A percentile compares a stretch with the other conserved stretches of the same genome.
phyloP scores from a whole-genome alignment of 2,329 filamentous ascomycete genomes.

The Verticillium albo-atrum region DNA sequence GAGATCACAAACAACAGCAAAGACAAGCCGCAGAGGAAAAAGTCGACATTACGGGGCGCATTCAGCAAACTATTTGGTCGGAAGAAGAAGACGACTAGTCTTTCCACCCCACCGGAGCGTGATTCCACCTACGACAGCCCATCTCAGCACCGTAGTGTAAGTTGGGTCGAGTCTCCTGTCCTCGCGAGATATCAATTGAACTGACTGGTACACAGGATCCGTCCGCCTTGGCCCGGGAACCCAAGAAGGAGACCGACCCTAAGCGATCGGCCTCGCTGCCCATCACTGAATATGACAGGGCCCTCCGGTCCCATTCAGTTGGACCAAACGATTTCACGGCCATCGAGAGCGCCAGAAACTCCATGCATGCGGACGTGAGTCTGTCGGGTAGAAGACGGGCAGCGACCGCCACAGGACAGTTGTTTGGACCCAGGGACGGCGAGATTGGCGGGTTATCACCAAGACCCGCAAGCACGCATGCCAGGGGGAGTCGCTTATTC shows the following conservation, averaged over 20 bases:
- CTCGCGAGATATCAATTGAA: neutral
- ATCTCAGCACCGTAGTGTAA: conserved; percentile 43
- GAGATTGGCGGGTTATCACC: conserved; percentile 54
- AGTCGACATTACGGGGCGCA: conserved; percentile 51
- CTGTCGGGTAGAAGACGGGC: conserved; percentile 33
- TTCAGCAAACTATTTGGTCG: conserved; percentile 56
- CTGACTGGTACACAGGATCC: conserved; percentile 29
- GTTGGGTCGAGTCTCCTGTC: conserved; percentile 18
- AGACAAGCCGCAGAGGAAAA: conserved; percentile 45
- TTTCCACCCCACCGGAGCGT: conserved; percentile 20
- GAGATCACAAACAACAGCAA: conserved; percentile 24
- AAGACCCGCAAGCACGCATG: conserved; percentile 57
- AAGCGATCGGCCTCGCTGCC: conserved; percentile 57
- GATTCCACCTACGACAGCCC: conserved; percentile 18
- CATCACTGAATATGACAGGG: conserved; percentile 56
- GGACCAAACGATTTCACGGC: conserved; percentile 50
- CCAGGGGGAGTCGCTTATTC: conserved; percentile 35
- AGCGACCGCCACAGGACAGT: conserved; percentile 34
- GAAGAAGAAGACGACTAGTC: conserved; percentile 43
- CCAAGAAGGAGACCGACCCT: conserved; percentile 29
- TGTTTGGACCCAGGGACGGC: conserved; percentile 31
- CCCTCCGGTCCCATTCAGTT: conserved; percentile 57
- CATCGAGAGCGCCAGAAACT: conserved; percentile 50
- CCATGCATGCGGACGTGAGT: conserved; percentile 40
- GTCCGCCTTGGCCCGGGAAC: conserved; percentile 26